phyloP scores from a whole-genome alignment of 2,329 filamentous ascomycete species.

The Ophiocordyceps camponoti-floridani region DNA sequence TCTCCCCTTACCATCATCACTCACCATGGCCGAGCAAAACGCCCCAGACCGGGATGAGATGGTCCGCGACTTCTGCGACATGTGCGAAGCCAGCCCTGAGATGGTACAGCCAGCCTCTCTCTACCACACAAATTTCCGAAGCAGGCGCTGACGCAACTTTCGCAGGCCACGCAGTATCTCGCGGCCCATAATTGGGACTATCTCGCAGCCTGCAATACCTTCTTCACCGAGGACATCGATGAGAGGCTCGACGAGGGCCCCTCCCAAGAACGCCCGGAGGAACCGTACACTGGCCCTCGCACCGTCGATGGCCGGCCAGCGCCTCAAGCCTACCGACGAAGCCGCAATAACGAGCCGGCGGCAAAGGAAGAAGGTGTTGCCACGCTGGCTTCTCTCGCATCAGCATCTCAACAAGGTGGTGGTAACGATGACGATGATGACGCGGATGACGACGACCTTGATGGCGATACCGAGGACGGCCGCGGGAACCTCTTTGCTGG shows the following conservation, averaged over 20 bases:
- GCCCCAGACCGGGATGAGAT: conserved; percentile 7
- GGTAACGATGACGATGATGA: conserved; percentile 43
- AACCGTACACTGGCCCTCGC: conserved; percentile 39
- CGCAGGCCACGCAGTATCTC: conserved; percentile 50
- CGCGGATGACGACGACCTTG: conserved; percentile 27
- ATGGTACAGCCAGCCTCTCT: conserved; percentile 6
- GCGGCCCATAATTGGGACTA: conserved; percentile 15
- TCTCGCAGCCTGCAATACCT: conserved; percentile 35
- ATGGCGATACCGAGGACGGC: conserved; percentile 36
- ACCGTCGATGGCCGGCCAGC: conserved; percentile 46
- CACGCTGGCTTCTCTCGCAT: conserved; percentile 37
- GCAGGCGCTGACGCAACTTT: not conserved
- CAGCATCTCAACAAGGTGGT: conserved; percentile 28
- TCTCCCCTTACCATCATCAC: not conserved
- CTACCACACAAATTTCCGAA: not conserved
- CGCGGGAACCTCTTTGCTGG: conserved; percentile 61
- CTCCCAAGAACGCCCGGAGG: conserved; percentile 7
- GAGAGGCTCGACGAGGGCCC: conserved; percentile 15
- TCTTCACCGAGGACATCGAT: conserved; percentile 40
- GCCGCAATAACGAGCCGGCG: conserved; percentile 18
- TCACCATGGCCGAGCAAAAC: conserved; percentile 12
- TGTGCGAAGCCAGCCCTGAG: conserved; percentile 10
- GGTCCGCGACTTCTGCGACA: conserved; percentile 11
- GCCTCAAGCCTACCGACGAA: conserved; percentile 17
- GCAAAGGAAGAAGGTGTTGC: conserved; percentile 43